Conservation (phyloP, 805 yeast genomes). For the Candida germanica region DNA sequence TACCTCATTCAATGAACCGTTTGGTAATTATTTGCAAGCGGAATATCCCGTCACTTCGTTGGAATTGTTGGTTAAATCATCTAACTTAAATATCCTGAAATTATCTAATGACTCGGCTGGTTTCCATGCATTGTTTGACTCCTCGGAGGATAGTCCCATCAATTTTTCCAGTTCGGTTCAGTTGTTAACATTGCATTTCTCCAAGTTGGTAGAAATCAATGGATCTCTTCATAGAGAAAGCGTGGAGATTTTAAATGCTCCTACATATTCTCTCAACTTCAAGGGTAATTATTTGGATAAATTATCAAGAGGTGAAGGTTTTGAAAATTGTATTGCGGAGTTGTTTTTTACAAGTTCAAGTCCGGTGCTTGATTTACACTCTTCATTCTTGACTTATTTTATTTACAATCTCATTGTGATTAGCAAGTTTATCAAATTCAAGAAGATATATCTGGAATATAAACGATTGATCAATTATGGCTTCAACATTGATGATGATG, state of each 20-base stretch:
- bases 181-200: constrained; percentile 25
- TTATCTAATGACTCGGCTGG: constrained; percentile 32
- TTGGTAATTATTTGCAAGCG: constrained; percentile 20
- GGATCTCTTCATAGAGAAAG: constrained; percentile 22
- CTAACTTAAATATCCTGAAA: constrained; percentile 22
- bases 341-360: constrained; percentile 35
- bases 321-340: constrained; percentile 36
- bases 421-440: constrained; percentile 23
- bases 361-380: constrained; percentile 37
- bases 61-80: constrained; percentile 22
- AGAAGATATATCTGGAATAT: constrained; percentile 13
- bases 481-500: constrained; percentile 6
- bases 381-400: constrained; percentile 28
- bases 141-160: constrained; percentile 28
- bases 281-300: constrained; percentile 34
- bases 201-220: constrained; percentile 11
- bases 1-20: constrained; percentile 18
- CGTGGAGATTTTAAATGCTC: constrained; percentile 20
- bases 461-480: constrained; percentile 4
- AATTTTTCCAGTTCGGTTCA: constrained; percentile 33
- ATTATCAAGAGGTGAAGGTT: constrained; percentile 32
- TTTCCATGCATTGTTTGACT: constrained; percentile 35
- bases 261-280: constrained; percentile 32
- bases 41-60: constrained; percentile 20
- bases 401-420: constrained; percentile 31